Conservation (phyloP, 2,329 filamentous ascomycete genomes). For the Fusarium chuoi region DNA sequence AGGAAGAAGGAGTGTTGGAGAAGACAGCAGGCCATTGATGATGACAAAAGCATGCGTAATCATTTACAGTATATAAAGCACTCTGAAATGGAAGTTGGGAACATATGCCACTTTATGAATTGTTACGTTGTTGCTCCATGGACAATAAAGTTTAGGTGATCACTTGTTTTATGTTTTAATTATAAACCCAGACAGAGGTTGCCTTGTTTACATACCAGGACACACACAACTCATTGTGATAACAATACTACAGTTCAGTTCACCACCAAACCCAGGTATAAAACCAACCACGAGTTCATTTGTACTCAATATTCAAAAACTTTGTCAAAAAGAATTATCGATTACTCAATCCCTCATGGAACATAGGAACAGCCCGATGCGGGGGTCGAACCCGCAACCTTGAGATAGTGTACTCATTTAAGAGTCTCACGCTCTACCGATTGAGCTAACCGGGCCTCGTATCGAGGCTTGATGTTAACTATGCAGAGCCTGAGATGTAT, state of each 20-base stretch:
- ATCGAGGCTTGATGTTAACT: slow-evolving; percentile 2
- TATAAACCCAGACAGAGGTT: background rate
- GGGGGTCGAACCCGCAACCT: slow-evolving; percentile 66
- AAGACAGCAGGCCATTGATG: background rate
- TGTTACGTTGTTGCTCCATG: background rate
- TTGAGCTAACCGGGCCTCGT: slow-evolving; percentile 53
- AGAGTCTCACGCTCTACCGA: slow-evolving; percentile 77
- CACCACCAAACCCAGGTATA: background rate
- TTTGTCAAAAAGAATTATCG: background rate
- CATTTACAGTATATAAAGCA: too few relatives aligned
- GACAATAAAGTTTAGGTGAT: background rate
- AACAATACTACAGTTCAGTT: background rate
- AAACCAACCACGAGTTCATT: background rate
- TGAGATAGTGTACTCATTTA: slow-evolving; percentile 58
- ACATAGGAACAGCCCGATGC: slow-evolving; percentile 49
- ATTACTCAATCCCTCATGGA: slow-evolving; percentile 19
- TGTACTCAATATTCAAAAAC: too few relatives aligned
- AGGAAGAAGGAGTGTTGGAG: slow-evolving; percentile 17
- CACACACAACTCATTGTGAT: too few relatives aligned
- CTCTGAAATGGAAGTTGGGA: background rate
- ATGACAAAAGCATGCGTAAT: background rate
- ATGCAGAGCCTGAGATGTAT: fast-evolving
- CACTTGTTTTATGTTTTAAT: background rate
- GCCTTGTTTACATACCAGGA: background rate
- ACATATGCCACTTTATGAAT: background rate